Evolutionary conservation across 768 basidiomycete genomes (phyloP).

Genomic region (Nevesoporus exiguus): DNA sequence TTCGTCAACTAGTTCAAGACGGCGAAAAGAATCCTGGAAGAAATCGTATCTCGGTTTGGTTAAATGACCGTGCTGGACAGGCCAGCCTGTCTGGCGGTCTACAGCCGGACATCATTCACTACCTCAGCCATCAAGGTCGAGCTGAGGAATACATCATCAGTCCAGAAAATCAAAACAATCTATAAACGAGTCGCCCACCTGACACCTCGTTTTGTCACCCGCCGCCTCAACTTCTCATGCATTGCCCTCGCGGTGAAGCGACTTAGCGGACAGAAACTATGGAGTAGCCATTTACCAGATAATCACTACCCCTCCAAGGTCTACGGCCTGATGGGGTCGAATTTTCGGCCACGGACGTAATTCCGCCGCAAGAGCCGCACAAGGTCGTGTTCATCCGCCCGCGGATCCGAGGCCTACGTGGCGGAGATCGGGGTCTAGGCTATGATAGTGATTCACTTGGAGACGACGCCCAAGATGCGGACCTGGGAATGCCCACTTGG

Average conservation of each 20-base stretch:
- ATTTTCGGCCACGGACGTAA: background rate
- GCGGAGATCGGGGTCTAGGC: background rate
- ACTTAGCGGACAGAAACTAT: background rate
- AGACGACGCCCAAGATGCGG: background rate
- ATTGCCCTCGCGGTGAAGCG: background rate
- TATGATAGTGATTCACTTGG: background rate
- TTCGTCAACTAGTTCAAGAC: background rate
- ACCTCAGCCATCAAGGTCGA: background rate
- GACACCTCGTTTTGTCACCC: background rate
- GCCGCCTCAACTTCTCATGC: background rate
- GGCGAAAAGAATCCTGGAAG: background rate
- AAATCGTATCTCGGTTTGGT: background rate
- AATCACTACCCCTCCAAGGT: background rate
- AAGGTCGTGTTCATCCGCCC: constrained; percentile 5
- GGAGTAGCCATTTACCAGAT: background rate
- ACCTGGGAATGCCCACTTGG: background rate
- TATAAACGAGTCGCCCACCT: background rate
- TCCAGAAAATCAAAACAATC: background rate
- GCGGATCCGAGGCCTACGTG: constrained; percentile 1
- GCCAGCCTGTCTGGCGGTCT: background rate
- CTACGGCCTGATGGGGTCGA: background rate
- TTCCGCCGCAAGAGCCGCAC: background rate
- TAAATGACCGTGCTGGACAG: background rate
- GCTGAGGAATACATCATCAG: background rate
- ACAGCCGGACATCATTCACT: background rate